These are phyloP conservation scores for Haberlea rhodopensis DNA, from an alignment of 257 asterid genomes.

Conservation along the genomic window DNA sequence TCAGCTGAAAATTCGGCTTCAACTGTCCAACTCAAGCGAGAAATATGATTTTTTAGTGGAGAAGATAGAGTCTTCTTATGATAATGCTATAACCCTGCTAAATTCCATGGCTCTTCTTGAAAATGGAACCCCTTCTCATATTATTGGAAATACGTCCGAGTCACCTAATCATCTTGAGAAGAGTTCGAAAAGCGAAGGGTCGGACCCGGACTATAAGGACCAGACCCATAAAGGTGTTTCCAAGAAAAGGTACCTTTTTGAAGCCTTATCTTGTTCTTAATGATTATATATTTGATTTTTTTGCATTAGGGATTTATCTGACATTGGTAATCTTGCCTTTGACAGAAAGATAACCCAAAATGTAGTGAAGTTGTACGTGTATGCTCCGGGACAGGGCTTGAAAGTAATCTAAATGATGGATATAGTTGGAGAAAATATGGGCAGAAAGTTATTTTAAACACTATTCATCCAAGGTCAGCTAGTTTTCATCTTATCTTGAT, in stretches of 20 bases:
- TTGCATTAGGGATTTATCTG: neutral
- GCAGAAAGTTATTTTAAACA: slow-evolving; percentile 77
- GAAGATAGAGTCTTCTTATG: slow-evolving; percentile 52
- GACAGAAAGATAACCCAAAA: slow-evolving; percentile 59
- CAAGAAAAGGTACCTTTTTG: slow-evolving; percentile 55
- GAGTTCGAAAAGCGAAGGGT: slow-evolving; percentile 37
- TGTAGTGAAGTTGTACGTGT: slow-evolving; percentile 54
- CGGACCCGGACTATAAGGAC: slow-evolving; percentile 31
- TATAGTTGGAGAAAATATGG: slow-evolving; percentile 90
- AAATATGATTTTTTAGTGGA: slow-evolving; percentile 43
- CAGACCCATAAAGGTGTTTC: slow-evolving; percentile 27
- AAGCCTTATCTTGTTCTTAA: neutral
- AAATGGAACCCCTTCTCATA: slow-evolving; percentile 18
- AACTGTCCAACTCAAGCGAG: slow-evolving; percentile 30
- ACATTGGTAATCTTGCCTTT: slow-evolving; percentile 2
- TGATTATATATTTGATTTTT: neutral
- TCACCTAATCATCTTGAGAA: neutral
- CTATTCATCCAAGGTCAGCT: slow-evolving; percentile 72
- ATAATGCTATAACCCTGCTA: slow-evolving; percentile 58
- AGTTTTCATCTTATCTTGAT: neutral
- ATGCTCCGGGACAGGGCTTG: slow-evolving; percentile 40
- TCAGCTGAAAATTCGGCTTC: slow-evolving; percentile 50
- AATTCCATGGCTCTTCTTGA: slow-evolving; percentile 30
- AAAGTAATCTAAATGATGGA: slow-evolving; percentile 60
- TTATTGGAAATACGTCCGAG: neutral